Evolutionary conservation across 169 alveolate species (phyloP).

Genomic region (Plasmodium blacklocki): DNA sequence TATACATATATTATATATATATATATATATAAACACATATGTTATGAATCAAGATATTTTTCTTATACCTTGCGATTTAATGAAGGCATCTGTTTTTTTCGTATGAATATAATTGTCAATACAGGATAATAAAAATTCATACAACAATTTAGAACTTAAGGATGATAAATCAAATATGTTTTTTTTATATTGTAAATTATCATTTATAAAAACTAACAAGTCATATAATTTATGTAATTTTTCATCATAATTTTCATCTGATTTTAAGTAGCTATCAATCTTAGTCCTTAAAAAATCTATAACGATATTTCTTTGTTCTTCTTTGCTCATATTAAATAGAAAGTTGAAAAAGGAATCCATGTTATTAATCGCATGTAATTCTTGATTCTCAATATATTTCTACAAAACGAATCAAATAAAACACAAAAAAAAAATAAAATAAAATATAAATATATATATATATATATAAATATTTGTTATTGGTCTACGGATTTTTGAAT

Average conservation of each 20-base stretch:
- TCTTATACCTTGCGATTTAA: constrained; percentile 26
- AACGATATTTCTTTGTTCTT: constrained; percentile 40
- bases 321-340: constrained; percentile 46
- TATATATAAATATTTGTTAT: too few relatives aligned
- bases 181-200: constrained; percentile 30
- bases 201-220: constrained; percentile 31
- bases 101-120: constrained; percentile 37
- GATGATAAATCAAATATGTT: constrained; percentile 41
- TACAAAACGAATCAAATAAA: not conserved
- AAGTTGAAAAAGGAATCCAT: constrained; percentile 57
- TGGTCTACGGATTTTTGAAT: too few relatives aligned
- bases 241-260: constrained; percentile 36
- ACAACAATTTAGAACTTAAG: constrained; percentile 15
- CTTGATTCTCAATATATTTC: constrained; percentile 55
- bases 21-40: not conserved
- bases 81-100: constrained; percentile 28
- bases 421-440: too few relatives aligned
- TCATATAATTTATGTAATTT: constrained; percentile 40
- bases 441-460: constrained; percentile 4
- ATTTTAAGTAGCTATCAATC: constrained; percentile 6
- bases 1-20: not conserved
- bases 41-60: not conserved
- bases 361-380: constrained; percentile 34
- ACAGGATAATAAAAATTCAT: constrained; percentile 44
- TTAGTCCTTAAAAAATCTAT: constrained; percentile 22